Evolutionary conservation across 108 stramenopile genomes (phyloP).

Genomic region (Nitzschia putrida): DNA sequence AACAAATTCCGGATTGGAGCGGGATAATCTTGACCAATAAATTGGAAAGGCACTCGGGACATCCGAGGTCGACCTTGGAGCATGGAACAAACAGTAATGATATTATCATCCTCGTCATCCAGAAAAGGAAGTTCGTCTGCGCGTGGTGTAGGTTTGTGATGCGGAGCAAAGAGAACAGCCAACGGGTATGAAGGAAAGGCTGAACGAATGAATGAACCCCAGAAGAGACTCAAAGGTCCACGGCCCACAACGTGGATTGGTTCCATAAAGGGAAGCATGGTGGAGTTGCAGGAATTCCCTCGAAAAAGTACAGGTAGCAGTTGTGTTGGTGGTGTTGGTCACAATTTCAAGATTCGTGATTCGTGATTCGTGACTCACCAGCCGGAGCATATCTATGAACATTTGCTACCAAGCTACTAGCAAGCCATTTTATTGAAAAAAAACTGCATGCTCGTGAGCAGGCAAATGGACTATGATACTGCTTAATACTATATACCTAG

Average conservation of each 20-base stretch:
- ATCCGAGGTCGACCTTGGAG: constrained; percentile 17
- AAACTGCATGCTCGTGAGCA: no score
- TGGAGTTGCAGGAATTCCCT: no score
- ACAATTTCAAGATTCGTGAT: no score
- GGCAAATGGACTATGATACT: no score
- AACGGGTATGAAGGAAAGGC: constrained; percentile 53
- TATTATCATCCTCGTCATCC: neutral
- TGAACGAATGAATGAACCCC: constrained; percentile 42
- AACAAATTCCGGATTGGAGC: constrained; percentile 36
- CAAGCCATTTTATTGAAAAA: no score
- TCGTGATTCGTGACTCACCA: no score
- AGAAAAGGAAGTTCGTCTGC: neutral
- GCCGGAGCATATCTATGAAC: no score
- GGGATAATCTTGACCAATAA: constrained; percentile 18
- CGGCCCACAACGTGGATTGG: constrained; percentile 48
- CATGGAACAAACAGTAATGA: constrained; percentile 23
- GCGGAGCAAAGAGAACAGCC: constrained; percentile 29
- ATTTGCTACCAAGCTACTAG: no score
- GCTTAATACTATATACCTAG: no score
- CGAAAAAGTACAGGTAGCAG: no score
- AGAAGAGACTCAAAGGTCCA: constrained; percentile 44
- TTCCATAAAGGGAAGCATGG: constrained; percentile 21
- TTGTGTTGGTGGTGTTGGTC: no score
- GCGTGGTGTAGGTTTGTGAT: constrained; percentile 2
- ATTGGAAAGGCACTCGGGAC: constrained; percentile 26